A percentile compares a stretch with the other conserved stretches of the same genome.
phyloP scores from a whole-genome alignment of 1,284 basidiomycete species.

The Cutaneotrichosporon sp. region DNA sequence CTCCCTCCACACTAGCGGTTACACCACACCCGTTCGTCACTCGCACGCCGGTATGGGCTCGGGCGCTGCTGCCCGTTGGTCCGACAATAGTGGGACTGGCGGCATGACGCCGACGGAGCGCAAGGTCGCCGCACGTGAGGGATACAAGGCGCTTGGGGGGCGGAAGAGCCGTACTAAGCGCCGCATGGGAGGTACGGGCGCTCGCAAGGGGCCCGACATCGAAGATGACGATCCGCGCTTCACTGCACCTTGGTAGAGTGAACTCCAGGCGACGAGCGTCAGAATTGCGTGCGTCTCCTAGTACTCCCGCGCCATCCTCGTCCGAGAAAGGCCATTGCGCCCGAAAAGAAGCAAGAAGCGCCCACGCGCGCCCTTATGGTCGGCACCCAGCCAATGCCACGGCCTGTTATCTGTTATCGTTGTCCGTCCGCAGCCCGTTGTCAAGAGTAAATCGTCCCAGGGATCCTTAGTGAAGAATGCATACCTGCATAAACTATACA shows the following conservation, averaged over 20 bases:
- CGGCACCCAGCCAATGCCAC: not conserved
- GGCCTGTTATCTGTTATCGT: not conserved
- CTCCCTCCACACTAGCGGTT: slow-evolving; percentile 59
- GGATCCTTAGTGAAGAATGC: not conserved
- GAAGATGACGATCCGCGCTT: slow-evolving; percentile 44
- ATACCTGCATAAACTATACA: slow-evolving; percentile 4
- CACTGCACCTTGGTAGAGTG: slow-evolving; percentile 44
- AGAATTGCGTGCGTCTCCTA: not conserved
- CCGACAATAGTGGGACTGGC: slow-evolving; percentile 23
- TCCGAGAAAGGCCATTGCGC: not conserved
- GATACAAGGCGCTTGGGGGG: slow-evolving; percentile 84
- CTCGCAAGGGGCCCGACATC: slow-evolving; percentile 31
- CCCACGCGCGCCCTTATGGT: not conserved
- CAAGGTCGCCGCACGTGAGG: slow-evolving; percentile 78
- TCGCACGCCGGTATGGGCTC: slow-evolving; percentile 42
- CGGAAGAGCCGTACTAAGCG: slow-evolving; percentile 67
- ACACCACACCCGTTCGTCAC: slow-evolving; percentile 65
- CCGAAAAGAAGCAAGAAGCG: not conserved
- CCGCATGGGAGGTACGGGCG: slow-evolving; percentile 54
- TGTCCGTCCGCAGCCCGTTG: not conserved
- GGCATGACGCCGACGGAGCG: slow-evolving; percentile 58
- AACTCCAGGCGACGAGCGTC: not conserved
- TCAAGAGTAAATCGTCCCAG: slow-evolving; percentile 1
- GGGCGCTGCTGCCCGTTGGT: slow-evolving; percentile 43
- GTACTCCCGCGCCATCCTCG: not conserved